Evolutionary conservation across 441 rosid genomes (phyloP), one percentile per base, ranked within the genome.

Genomic region (Breynia disticha): DNA sequence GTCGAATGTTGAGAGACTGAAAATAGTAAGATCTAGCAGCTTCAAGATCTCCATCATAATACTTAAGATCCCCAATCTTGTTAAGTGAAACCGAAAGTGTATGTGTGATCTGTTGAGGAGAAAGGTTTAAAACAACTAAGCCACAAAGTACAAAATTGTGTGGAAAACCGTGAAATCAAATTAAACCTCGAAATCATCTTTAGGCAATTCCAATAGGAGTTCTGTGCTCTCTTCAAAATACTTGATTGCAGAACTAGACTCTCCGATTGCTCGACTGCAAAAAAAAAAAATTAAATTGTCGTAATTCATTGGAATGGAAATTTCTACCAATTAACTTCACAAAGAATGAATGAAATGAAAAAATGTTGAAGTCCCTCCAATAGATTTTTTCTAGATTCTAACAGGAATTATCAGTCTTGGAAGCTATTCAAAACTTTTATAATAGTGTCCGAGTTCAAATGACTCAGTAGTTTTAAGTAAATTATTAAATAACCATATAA

Each of bases 71-170:
- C 46, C 99, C 97, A 56, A 93, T 77, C 79, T 89, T 93, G 67
- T 93, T 93, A 55, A 86, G 95, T 39, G 97, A 93, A 70, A 93
- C 97, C 63, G 97, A 86, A 54, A 86, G 95, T 7, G 97, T 84
- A 73, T 89, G 96, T 19, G 78, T 79, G 42, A 86, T 76, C 99
- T 89, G 90, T 48, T 38, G 18, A 67, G 59, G 2, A 67, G 41
- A 66, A 28, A 28, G 35, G 54, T 16, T 48, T 0, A 5, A 32
- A n/a, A 49, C 45, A 20, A 28, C 57, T 46, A 59, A 55, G 37
- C 9, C 9, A 12, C 22, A 17, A 14, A 22, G 38, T 9, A 37
- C 11, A 20, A 24, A 52, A 49, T 13, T 46, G 39, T 14, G 19
- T 5, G 14, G 9, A 19, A 14, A 56, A 46, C 46, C 58, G 41